Evolutionary conservation across 495 filamentous ascomycete species (phyloP).

Genomic region (Xylaria intraflava): DNA sequence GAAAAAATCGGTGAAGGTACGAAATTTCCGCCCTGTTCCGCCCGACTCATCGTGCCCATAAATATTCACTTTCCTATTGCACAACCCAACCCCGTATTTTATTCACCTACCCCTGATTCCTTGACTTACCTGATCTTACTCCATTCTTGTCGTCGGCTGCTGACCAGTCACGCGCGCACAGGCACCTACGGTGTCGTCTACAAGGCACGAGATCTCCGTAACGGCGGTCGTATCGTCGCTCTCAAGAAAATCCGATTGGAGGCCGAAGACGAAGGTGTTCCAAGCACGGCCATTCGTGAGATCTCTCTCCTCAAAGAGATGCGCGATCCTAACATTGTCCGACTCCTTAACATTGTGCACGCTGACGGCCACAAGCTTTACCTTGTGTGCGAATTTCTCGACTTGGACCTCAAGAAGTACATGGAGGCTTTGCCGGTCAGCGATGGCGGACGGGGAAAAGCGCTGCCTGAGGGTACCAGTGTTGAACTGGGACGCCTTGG

Average conservation of each 20-base stretch:
- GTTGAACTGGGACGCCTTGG: constrained; percentile 63
- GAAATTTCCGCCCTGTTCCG: constrained; percentile 1
- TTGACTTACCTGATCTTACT: neutral
- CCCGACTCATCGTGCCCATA: neutral
- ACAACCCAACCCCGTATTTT: neutral
- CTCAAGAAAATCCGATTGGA: constrained; percentile 98
- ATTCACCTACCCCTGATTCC: neutral
- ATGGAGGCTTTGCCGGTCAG: constrained; percentile 93
- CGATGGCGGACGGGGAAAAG: constrained; percentile 83
- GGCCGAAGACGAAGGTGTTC: constrained; percentile 94
- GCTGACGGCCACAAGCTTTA: constrained; percentile 96
- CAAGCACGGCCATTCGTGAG: constrained; percentile 92
- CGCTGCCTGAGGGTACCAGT: constrained; percentile 72
- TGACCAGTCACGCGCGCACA: constrained; percentile 25
- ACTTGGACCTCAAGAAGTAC: constrained; percentile 94
- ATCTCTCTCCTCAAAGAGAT: constrained; percentile 96
- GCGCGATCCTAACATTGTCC: constrained; percentile 91
- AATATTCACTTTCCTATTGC: neutral
- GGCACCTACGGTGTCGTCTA: constrained; percentile 92
- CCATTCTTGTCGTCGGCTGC: neutral
- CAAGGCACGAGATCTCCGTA: constrained; percentile 77
- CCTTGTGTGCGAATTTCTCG: constrained; percentile 90
- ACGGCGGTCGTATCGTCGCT: constrained; percentile 77
- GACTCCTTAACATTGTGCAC: constrained; percentile 89
- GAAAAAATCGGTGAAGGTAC: constrained; percentile 99